Evolutionary conservation across 768 basidiomycete genomes (phyloP).

Genomic region (Collybia sp.): DNA sequence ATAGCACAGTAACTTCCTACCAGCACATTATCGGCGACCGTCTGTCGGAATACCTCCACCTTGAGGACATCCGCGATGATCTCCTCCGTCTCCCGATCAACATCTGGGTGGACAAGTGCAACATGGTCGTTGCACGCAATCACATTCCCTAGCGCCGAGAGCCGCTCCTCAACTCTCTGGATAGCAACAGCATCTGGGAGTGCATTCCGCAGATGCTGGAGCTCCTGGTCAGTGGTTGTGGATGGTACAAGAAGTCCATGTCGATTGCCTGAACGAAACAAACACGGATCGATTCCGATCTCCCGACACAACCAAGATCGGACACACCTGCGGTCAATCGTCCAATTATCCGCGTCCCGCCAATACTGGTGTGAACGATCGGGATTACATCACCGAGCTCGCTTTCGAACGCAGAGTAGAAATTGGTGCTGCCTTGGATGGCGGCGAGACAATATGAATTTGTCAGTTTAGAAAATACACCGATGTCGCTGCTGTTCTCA

Average conservation of each 20-base stretch:
- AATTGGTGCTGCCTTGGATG: constrained; percentile 93
- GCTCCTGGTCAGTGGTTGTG: constrained; percentile 95
- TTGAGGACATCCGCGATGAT: constrained; percentile 99
- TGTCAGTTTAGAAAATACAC: constrained; percentile 96
- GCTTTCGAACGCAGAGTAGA: constrained; percentile 95
- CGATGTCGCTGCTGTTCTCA: constrained; percentile 92
- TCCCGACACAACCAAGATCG: background rate
- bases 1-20: constrained; percentile 96
- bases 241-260: constrained; percentile 96
- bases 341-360: constrained; percentile 90
- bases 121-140: constrained; percentile 99
- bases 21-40: constrained; percentile 92
- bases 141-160: constrained; percentile 97
- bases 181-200: constrained; percentile 91
- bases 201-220: constrained; percentile 95
- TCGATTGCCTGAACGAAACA: constrained; percentile 67
- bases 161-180: constrained; percentile 94
- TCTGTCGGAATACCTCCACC: constrained; percentile 98
- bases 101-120: constrained; percentile 95
- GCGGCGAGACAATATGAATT: constrained; percentile 97
- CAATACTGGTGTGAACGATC: constrained; percentile 94
- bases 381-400: constrained; percentile 92
- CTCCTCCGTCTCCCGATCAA: constrained; percentile 98
- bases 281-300: background rate
- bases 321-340: constrained; percentile 81